A percentile compares a stretch with the other conserved stretches of the same genome.
These are phyloP conservation scores for Vanrija pseudolonga DNA, from an alignment of 1,284 basidiomycete species.

Conservation along the genomic window DNA sequence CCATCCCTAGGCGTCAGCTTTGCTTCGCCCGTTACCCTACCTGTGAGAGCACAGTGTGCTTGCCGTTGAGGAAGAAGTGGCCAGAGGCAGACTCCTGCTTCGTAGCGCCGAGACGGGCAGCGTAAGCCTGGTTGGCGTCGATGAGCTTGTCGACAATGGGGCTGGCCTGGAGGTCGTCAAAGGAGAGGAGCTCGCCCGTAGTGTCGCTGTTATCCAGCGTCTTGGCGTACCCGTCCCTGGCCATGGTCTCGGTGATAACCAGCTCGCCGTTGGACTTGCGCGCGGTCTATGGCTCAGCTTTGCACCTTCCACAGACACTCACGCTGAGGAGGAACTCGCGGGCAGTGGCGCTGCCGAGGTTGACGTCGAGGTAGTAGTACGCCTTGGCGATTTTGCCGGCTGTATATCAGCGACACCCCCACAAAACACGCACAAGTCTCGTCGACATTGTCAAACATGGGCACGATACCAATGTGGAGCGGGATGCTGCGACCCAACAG, in stretches of 20 bases:
- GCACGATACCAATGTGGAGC: slow-evolving; percentile 78
- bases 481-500: slow-evolving; percentile 58
- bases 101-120: slow-evolving; percentile 31
- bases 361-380: slow-evolving; percentile 64
- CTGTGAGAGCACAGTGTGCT: slow-evolving; percentile 65
- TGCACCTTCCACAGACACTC: background rate
- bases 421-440: slow-evolving; percentile 25
- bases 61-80: slow-evolving; percentile 79
- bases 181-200: slow-evolving; percentile 17
- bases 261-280: background rate
- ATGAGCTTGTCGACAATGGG: slow-evolving; percentile 34
- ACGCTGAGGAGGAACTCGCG: slow-evolving; percentile 55
- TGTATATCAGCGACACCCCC: slow-evolving; percentile 31
- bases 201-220: background rate
- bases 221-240: background rate
- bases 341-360: slow-evolving; percentile 62
- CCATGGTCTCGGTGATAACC: background rate
- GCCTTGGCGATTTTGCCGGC: slow-evolving; percentile 67
- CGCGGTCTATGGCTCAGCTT: too few species aligned
- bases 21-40: slow-evolving; percentile 52
- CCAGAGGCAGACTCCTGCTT: slow-evolving; percentile 26
- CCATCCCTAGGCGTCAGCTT: slow-evolving; percentile 54
- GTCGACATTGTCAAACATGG: slow-evolving; percentile 54
- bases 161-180: slow-evolving; percentile 48
- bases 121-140: slow-evolving; percentile 23